Conservation (phyloP, 2,329 filamentous ascomycete species). For the Trichophyton simii region DNA sequence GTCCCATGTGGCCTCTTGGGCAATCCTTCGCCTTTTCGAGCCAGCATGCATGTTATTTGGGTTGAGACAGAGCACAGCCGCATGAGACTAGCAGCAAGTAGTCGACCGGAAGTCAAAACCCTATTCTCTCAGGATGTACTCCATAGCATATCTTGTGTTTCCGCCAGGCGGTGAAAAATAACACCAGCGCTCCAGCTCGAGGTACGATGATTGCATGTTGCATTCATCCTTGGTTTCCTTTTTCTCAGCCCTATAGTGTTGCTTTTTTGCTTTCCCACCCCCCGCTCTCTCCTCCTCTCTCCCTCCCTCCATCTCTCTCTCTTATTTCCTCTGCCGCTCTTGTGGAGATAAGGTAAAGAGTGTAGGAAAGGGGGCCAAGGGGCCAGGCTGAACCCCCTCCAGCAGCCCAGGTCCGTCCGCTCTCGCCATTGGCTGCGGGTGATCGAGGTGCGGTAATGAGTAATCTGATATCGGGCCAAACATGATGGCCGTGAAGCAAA, state of each 20-base stretch:
- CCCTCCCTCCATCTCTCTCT: neutral
- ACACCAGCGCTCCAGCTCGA: too few species aligned
- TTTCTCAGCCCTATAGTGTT: constrained; percentile 1
- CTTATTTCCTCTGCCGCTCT: neutral
- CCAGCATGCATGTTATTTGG: neutral
- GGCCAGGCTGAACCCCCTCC: neutral
- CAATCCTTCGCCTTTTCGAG: neutral
- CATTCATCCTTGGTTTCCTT: neutral
- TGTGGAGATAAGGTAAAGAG: neutral
- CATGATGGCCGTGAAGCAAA: neutral
- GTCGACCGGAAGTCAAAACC: neutral
- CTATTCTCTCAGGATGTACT: neutral
- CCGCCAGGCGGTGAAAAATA: neutral
- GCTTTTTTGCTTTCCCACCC: neutral
- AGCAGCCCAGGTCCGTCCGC: neutral
- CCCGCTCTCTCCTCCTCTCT: neutral
- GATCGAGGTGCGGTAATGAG: neutral
- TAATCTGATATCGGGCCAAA: neutral
- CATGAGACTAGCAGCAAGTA: neutral
- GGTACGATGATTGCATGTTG: neutral
- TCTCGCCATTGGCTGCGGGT: neutral
- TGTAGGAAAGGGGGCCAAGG: neutral
- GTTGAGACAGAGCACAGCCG: constrained; percentile 4
- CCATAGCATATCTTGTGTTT: neutral
- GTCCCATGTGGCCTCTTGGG: constrained; percentile 2